Evolutionary conservation across 768 basidiomycete genomes (phyloP).

Genomic region (Termitomyces sp.): DNA sequence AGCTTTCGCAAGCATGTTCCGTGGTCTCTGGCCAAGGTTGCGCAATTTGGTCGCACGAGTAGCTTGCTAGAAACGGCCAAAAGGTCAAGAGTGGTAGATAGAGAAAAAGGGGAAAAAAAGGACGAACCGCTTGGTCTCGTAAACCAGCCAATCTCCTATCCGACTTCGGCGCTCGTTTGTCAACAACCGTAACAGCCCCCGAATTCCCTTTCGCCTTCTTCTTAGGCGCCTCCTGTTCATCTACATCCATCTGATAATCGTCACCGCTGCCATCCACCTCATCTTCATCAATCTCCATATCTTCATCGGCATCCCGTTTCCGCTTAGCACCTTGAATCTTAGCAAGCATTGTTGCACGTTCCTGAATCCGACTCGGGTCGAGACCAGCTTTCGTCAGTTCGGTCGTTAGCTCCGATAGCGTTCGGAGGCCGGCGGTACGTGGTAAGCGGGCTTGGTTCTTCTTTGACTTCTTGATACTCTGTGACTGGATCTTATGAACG

Average conservation of each 20-base stretch:
- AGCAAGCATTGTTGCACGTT: constrained; percentile 81
- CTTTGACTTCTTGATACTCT: constrained; percentile 78
- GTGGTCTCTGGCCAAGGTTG: constrained; percentile 81
- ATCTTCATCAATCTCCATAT: constrained; percentile 57
- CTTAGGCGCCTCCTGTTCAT: constrained; percentile 45
- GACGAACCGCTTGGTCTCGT: constrained; percentile 66
- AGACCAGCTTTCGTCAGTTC: constrained; percentile 86
- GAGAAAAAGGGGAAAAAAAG: background rate
- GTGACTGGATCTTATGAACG: constrained; percentile 65
- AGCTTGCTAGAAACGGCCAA: constrained; percentile 55
- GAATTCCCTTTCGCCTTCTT: constrained; percentile 65
- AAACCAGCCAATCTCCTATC: constrained; percentile 79
- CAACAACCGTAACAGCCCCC: constrained; percentile 48
- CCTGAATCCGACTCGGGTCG: constrained; percentile 84
- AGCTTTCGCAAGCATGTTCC: constrained; percentile 87
- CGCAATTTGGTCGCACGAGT: constrained; percentile 78
- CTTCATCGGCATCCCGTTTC: constrained; percentile 56
- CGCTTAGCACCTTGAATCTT: constrained; percentile 70
- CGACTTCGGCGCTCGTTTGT: constrained; percentile 56
- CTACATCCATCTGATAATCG: constrained; percentile 42
- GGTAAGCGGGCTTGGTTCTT: constrained; percentile 82
- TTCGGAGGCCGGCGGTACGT: constrained; percentile 70
- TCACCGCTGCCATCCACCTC: constrained; percentile 43
- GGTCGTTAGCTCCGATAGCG: constrained; percentile 70
- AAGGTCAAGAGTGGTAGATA: background rate